Conservation (phyloP, 352 stramenopile species). For the Pelagophyceae sp. region DNA sequence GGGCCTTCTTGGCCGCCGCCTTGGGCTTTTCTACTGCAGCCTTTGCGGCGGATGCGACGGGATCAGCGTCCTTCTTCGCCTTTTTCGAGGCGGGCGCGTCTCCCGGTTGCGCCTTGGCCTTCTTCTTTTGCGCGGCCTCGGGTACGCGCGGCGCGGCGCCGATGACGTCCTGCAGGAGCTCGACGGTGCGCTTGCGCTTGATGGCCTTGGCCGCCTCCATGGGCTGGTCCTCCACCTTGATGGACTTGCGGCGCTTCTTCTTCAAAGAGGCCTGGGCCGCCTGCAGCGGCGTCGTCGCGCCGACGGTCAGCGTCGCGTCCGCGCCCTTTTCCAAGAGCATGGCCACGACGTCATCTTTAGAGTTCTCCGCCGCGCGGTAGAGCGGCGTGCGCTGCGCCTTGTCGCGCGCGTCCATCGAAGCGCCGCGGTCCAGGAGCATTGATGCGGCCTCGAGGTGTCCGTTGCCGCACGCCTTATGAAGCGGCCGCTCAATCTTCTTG, state of each 20-base stretch:
- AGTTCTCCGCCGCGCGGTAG: neutral
- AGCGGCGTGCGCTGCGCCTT: neutral
- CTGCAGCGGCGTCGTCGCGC: neutral
- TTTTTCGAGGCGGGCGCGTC: no score
- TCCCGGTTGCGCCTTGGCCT: no score
- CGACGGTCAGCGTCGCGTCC: neutral
- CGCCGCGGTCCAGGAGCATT: neutral
- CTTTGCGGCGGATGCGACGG: no score
- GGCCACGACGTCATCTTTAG: neutral
- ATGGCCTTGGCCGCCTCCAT: no score
- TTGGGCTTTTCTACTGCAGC: no score
- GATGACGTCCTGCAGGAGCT: no score
- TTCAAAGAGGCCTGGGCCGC: neutral
- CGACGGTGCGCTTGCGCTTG: no score
- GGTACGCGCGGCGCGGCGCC: no score
- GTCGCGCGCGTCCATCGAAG: neutral
- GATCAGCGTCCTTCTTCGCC: no score
- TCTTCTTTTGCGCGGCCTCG: no score
- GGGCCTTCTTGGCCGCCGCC: neutral
- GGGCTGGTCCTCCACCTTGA: neutral
- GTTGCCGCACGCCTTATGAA: neutral
- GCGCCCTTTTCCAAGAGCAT: neutral
- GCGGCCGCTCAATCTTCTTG: neutral
- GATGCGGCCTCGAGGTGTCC: neutral
- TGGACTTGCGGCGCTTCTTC: neutral